Evolutionary conservation across 805 yeast genomes (phyloP).

Genomic region (Saturnispora serradocipensis): DNA sequence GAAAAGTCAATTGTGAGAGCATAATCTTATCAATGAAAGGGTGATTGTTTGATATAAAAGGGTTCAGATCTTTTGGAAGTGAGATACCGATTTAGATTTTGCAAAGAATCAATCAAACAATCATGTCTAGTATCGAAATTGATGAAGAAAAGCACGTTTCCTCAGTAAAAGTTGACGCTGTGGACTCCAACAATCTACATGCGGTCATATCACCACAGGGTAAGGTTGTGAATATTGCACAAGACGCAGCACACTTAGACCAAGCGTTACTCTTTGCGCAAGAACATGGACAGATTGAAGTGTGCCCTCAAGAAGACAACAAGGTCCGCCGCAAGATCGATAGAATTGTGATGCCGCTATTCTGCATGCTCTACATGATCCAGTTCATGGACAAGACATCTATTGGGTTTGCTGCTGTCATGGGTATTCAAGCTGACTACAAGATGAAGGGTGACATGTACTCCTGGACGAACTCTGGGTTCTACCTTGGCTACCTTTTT

Average conservation of each 20-base stretch:
- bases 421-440: slow-evolving; percentile 13
- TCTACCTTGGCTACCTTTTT: slow-evolving; percentile 31
- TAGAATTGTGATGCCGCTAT: slow-evolving; percentile 28
- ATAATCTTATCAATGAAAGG: background rate
- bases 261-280: slow-evolving; percentile 10
- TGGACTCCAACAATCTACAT: slow-evolving; percentile 7
- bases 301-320: slow-evolving; percentile 1
- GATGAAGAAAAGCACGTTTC: slow-evolving; percentile 6
- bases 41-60: background rate
- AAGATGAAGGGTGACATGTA: slow-evolving; percentile 25
- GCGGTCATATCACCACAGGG: slow-evolving; percentile 11
- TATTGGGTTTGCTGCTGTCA: slow-evolving; percentile 30
- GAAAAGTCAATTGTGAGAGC: background rate
- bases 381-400: slow-evolving; percentile 36
- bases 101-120: background rate
- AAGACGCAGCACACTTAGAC: slow-evolving; percentile 11
- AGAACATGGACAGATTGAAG: slow-evolving; percentile 9
- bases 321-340: slow-evolving; percentile 28
- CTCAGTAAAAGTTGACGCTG: slow-evolving; percentile 1
- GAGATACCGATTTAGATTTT: background rate
- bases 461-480: slow-evolving; percentile 25
- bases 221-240: slow-evolving; percentile 11
- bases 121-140: background rate
- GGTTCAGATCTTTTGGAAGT: background rate
- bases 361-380: slow-evolving; percentile 27